Base-by-base conservation (phyloP, 164 flowering plant species). In the Vitis labrusca region DNA sequence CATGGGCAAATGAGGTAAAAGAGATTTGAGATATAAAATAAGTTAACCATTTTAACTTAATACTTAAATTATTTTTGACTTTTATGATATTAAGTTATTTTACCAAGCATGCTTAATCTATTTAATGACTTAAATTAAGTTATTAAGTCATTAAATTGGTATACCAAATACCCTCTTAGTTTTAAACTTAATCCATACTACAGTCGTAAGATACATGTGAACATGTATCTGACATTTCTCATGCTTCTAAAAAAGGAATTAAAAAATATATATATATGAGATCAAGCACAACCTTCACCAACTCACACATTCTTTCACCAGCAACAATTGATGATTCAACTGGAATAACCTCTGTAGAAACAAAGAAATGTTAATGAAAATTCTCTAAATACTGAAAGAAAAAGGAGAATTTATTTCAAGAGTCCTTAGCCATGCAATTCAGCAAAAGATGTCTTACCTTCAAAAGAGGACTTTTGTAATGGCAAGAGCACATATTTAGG, bases 291-390 rank as follows among this genome's bases (percentile, higher is more conserved):
- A 95, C 99, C 99, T 95, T 95, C 63, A 90, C 95, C 48, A 73
- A 69, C 77, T 91, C 93, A 23, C 73, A 77, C 95, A 96, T 85
- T 82, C 86, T 89, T 82, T 86, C 90, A 12, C 97, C 98, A 29
- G 95, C 89, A 68, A 77, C 64, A 68, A 80, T 78, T 27, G 99
- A 91, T 64, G 97, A 88, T 67, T 89, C 97, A 57, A 76, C 72
- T 51, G 82, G 74, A 63, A 73, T 55, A 72, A 15, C 64, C 60
- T 72, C 86, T 82, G 78, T 30, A 64, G 59, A n/a, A 30, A 57
- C 27, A 76, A 58, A 44, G 13, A 12, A 48, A 37, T 57, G 50
- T 57, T 67, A 14, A 23, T 1, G 19, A 61, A 58, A 61, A 15
- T 51, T 9, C 16, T 10, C 19, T n/a, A 51, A 50, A 4, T 49